Base-by-base conservation (phyloP, 2,329 filamentous ascomycete species). In the Verticillium albo-atrum region DNA sequence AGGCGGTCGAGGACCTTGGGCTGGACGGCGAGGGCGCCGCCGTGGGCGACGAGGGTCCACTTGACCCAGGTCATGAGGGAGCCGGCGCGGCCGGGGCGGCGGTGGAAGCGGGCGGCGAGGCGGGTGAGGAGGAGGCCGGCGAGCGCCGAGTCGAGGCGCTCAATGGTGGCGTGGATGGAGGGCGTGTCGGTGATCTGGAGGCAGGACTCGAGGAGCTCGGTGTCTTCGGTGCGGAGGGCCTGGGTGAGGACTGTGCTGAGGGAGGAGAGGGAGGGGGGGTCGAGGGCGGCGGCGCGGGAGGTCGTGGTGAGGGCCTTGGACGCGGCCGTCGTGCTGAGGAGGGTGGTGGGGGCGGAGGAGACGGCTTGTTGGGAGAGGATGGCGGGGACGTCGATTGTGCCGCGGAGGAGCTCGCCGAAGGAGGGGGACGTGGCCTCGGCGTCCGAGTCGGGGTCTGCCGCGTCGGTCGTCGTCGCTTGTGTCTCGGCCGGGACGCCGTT, bases 41-140 rank as follows among this genome's bases (percentile, higher is more conserved):
- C 95, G 71, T 99, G 95, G 2, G 91, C 89, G 34, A 97, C 87
- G 58, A 97, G 84, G 1, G 92, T 94, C 91, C 92, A 97, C 75
- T 97, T 93, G 51, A 98, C 90, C 93, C 95, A 99, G 17, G 90
- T 86, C 83, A 97, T 93, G 32, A 99, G 84, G 70, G 89, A 91
- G 56, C 93, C 92, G 15, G 95, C 94, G 58, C 95, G 86, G 3
- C 94, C 95, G 1, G 95, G 95, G 52, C 92, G 87, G 65, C 89
- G 86, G 75, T 97, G 89, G 71, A 99, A 85, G 61, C 93, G 85
- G 66, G 96, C 90, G 9, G 95, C 91, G 56, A 99, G 84, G 73
- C 91, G 92, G 68, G 88, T 87, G 60, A 99, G 84, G 10, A 99
- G 83, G 7, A 79, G 83, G 35, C 87, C 89, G 6, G 95, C 93